Evolutionary conservation across 176 grass and related monocot species (phyloP), one percentile per base, ranked within the genome.

Genomic region (Saccharum spontaneum): DNA sequence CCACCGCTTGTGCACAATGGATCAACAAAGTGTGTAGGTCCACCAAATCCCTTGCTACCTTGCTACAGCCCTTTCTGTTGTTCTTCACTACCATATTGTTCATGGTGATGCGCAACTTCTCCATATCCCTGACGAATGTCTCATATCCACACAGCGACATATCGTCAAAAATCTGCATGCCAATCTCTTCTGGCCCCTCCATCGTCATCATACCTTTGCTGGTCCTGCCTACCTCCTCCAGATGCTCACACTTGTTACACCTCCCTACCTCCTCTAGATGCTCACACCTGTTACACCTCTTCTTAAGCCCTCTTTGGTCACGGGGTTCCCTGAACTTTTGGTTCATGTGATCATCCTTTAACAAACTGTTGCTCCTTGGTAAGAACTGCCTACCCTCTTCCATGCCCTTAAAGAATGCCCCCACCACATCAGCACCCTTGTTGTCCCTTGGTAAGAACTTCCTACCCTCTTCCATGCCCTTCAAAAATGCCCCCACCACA

Each of bases 11-110:
- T 7, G 88, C 90, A 23, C 93, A 92, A 31, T 78, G 79, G 71
- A 89, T 87, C 49, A 95, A 72, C 75, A 95, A 41, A 22, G 85
- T 89, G 41, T 76, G 46, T 26, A 92, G 82, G 87, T 95, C 93
- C 26, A 95, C 90, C 20, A 90, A 43, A 67, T 67, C 41, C 26
- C 41, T 17, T 12, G 0, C 30, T 6, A 9, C n/a, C 45, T 81
- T 54, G 18, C 18, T 69, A 69, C 18, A 1, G 13, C 77, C 18
- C 18, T 52, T 80, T 52, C 7, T 49, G 6, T 11, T 34, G 26
- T 69, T 36, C 40, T 69, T 28, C 70, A 28, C 6, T 24, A 11
- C 69, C 37, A 57, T 17, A 5, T 78, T 67, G 18, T 11, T 75
- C 81, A 66, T 84, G 44, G 75, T 26, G 24, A 66, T 67, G 9